Evolutionary conservation across 257 asterid species (phyloP), one percentile per base, ranked within the genome.

Genomic region (Dorcoceras hygrometricum): DNA sequence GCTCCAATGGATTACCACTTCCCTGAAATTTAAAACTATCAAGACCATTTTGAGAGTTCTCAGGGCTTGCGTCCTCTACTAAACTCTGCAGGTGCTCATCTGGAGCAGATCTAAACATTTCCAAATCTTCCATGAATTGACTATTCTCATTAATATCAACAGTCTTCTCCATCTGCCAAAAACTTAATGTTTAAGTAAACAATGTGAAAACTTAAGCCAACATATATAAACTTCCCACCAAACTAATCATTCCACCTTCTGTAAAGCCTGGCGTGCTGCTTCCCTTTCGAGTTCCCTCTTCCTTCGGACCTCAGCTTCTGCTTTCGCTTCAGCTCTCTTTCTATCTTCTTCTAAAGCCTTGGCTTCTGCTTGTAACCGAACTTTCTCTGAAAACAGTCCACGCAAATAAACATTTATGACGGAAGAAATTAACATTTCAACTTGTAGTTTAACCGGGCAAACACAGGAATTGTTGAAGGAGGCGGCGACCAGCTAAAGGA

Each of bases 261-360:
- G 89, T 77, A 90, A 67, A 75, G 95, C 97, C 78, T 70, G 82
- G n/a, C 97, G 91, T 43, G 95, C 95, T 6, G 97, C 94, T 84
- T 87, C 97, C 73, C 97, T 87, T 70, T 82, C 95, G 2, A 82
- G 87, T 73, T 87, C 94, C 81, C 84, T 78, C 73, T 81, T 77
- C 77, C 80, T 80, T 73, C 67, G 80, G 34, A 84, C 83, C 76
- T 90, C 91, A 27, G 84, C 89, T 25, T 82, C 95, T 50, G 95
- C 91, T 68, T 79, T 89, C 43, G 54, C 87, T 78, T 87, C 97
- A 22, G 88, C 88, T 62, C 66, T 80, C 75, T 61, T 90, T n/a
- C 85, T 71, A 24, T 91, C 94, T 46, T 76, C 89, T 76, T 87
- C 94, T 28, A 88, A 91, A 70, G 91, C 94, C 75, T 79, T 90